phyloP scores from a whole-genome alignment of 352 stramenopile species.

The Aphanomyces stellatus region DNA sequence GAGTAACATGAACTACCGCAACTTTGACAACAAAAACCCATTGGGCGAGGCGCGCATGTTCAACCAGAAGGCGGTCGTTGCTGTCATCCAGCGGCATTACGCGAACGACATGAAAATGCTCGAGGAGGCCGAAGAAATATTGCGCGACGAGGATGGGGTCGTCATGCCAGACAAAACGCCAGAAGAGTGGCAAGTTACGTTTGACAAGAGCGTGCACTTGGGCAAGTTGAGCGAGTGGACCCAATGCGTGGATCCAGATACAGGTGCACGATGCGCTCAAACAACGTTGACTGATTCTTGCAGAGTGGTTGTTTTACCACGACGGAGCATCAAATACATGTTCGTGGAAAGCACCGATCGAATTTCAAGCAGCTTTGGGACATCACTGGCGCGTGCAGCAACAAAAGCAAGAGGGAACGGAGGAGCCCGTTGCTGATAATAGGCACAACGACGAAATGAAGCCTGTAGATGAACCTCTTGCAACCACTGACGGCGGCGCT shows the following conservation, averaged over 20 bases:
- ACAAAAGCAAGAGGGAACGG: no score
- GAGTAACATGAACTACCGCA: constrained; percentile 77
- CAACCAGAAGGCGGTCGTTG: constrained; percentile 38
- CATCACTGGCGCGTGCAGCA: constrained; percentile 30
- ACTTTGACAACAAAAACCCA: constrained; percentile 71
- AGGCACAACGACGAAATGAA: no score
- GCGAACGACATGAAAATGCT: constrained; percentile 34
- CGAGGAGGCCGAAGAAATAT: constrained; percentile 20
- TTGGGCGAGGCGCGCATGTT: constrained; percentile 69
- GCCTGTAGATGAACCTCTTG: no score
- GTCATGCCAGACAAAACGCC: constrained; percentile 19
- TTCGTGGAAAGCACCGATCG: constrained; percentile 54
- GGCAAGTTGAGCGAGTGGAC: constrained; percentile 59
- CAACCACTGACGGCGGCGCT: neutral
- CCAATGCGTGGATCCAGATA: constrained; percentile 53
- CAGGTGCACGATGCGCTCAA: constrained; percentile 24
- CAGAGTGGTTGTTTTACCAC: constrained; percentile 23
- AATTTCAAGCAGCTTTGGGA: constrained; percentile 58
- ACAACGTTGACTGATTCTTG: neutral
- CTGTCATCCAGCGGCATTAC: constrained; percentile 56
- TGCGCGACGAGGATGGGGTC: constrained; percentile 18
- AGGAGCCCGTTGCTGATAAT: no score
- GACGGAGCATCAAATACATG: neutral
- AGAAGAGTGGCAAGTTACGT: constrained; percentile 37
- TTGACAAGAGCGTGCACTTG: constrained; percentile 40